Evolutionary conservation across 305 asterid species (phyloP).

Genomic region (Solanum hybrid): DNA sequence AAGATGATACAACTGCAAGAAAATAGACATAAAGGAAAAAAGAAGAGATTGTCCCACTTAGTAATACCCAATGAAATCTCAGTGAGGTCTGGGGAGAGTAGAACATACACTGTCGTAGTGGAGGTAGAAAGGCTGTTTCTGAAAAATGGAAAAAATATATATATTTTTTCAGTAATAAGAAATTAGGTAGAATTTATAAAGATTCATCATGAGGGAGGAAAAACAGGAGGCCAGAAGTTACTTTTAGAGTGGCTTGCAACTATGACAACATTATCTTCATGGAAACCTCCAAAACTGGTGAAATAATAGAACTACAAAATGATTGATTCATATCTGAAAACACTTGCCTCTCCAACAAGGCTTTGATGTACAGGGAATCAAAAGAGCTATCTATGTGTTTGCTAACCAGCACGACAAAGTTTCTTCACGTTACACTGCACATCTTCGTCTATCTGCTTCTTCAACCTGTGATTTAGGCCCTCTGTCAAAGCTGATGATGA

Average conservation of each 20-base stretch:
- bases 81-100: not conserved
- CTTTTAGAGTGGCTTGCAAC: not conserved
- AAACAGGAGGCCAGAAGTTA: not conserved
- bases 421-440: not conserved
- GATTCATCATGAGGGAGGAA: not conserved
- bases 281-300: not conserved
- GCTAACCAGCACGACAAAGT: not conserved
- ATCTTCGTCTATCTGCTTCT: not conserved
- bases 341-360: not conserved
- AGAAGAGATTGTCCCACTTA: not conserved
- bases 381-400: not conserved
- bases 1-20: not conserved
- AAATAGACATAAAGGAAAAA: not conserved
- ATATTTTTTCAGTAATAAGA: not conserved
- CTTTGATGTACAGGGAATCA: not conserved
- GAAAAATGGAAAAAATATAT: no score
- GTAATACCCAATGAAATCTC: not conserved
- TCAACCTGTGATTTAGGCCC: not conserved
- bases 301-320: not conserved
- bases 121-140: not conserved
- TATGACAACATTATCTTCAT: not conserved
- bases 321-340: not conserved
- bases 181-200: not conserved
- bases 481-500: conserved; percentile 13
- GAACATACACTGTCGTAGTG: not conserved